Evolutionary conservation across 2,329 filamentous ascomycete species (phyloP), one percentile per base, ranked within the genome.

Genomic region (Cladophialophora carrionii): DNA sequence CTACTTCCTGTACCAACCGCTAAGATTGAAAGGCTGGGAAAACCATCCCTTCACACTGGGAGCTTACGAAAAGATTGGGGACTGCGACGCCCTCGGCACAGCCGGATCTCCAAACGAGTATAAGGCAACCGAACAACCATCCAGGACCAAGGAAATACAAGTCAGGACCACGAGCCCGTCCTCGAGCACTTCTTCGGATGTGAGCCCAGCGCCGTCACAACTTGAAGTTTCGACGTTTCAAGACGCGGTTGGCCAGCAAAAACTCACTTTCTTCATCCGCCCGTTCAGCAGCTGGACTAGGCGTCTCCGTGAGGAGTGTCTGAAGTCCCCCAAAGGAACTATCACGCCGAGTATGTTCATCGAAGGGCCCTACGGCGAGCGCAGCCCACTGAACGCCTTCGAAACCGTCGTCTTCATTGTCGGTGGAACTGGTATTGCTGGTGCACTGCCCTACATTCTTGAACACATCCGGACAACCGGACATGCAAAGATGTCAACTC

Each of bases 351-450:
- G 70, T 0, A 74, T 84, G 48, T 76, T 84, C 2, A 71, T 84
- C 9, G 82, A 85, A 72, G 82, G 83, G 0, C 82, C 82, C 0
- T 84, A 84, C 63, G 82, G 82, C 3, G 73, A 78, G 32, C 72
- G 72, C 4, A 74, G 76, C 5, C 78, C 79, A 1, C 70, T 84
- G 0, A 77, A 76, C 60, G 73, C 71, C 4, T 84, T 79, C 68
- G 76, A 87, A 63, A 84, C 87, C 6, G 73, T 78, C 2, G 74
- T 87, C 17, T 82, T 85, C 0, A 72, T 85, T 8, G 83, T 77
- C 3, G 73, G 73, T 29, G 73, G 74, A 6, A 75, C 70, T 3
- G 72, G 73, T 14, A 68, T 71, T 7, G 69, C 71, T 76, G 83
- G 61, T 77, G 87, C 68, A 75, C 85, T 63, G 76, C 84, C 77